Evolutionary conservation across 495 filamentous ascomycete species (phyloP), one percentile per base, ranked within the genome.

Genomic region (Penicillium goetzii): DNA sequence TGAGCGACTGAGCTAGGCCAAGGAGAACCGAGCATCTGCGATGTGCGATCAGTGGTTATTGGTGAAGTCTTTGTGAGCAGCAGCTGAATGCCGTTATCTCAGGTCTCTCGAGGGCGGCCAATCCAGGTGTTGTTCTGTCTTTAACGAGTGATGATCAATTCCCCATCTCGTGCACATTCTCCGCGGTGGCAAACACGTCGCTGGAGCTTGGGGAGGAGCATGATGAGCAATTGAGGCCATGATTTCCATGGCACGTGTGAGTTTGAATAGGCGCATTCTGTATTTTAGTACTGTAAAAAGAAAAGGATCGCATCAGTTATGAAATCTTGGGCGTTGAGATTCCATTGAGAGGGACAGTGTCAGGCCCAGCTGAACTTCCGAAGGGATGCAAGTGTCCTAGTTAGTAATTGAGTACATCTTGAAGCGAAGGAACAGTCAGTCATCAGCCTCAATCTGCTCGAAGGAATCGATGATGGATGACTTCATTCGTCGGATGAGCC

Each of bases 1-100:
- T 90, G 12, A 81, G 85, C 19, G 72, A 55, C 2, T 55, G 52
- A 38, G 32, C 32, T 51, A 25, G 3, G 12, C 12, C 4, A 1
- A 51, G 26, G 47, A 47, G 19, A 47, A 47, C 43, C 21, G 43
- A 47, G 43, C 3, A 47, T 47, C 43, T 23, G 19, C 41, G 41
- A 43, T 21, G 9, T 23, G 43, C 43, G 21, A 30, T 53, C 23
- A 14, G 12, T 53, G 3, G 26, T 33, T 53, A 53, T 53, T 21
- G 3, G 50, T 8, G 5, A n/a, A 9, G 50, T 10, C 15, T n/a
- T 23, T 47, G 43, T 12, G 19, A 17, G 9, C 43, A 17, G 9
- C 43, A 47, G 43, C 43, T 47, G 43, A 51, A 30, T 30, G n/a
- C 47, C 47, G 47, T 51, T 25, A 30, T 15, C 7, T 51, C 1